phyloP scores from a whole-genome alignment of 768 basidiomycete species.

The Pluteus cervinus region DNA sequence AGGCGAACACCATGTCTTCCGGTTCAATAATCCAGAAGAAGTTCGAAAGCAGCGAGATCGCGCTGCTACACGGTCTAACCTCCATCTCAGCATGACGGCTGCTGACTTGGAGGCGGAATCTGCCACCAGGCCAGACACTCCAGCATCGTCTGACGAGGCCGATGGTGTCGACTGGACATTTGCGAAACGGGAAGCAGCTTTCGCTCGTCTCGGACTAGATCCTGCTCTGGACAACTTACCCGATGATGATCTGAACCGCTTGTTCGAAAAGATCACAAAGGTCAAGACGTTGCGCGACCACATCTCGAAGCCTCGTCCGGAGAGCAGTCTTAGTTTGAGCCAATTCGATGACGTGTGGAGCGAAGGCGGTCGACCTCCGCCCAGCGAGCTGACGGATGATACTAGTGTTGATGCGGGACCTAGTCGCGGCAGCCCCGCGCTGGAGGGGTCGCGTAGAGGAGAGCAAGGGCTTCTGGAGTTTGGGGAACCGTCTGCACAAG shows the following conservation, averaged over 20 bases:
- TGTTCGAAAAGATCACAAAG: constrained; percentile 92
- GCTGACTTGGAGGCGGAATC: constrained; percentile 58
- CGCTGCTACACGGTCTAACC: constrained; percentile 63
- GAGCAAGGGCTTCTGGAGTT: constrained; percentile 68
- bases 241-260: constrained; percentile 90
- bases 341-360: constrained; percentile 88
- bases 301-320: constrained; percentile 74
- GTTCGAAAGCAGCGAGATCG: constrained; percentile 88
- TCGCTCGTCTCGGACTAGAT: constrained; percentile 80
- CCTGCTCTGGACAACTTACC: constrained; percentile 89
- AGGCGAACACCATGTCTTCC: constrained; percentile 97
- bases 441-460: constrained; percentile 60
- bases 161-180: constrained; percentile 95
- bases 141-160: constrained; percentile 56
- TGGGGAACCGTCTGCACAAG: constrained; percentile 47
- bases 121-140: constrained; percentile 74
- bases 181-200: constrained; percentile 90
- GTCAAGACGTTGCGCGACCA: constrained; percentile 86
- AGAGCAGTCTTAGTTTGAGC: constrained; percentile 84
- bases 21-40: constrained; percentile 94
- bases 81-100: constrained; percentile 60
- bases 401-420: constrained; percentile 72
- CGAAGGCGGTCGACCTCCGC: constrained; percentile 74
- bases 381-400: constrained; percentile 81
- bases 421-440: constrained; percentile 58